Evolutionary conservation across 1,284 basidiomycete genomes (phyloP).

Genomic region (Wolfiporia cocos): DNA sequence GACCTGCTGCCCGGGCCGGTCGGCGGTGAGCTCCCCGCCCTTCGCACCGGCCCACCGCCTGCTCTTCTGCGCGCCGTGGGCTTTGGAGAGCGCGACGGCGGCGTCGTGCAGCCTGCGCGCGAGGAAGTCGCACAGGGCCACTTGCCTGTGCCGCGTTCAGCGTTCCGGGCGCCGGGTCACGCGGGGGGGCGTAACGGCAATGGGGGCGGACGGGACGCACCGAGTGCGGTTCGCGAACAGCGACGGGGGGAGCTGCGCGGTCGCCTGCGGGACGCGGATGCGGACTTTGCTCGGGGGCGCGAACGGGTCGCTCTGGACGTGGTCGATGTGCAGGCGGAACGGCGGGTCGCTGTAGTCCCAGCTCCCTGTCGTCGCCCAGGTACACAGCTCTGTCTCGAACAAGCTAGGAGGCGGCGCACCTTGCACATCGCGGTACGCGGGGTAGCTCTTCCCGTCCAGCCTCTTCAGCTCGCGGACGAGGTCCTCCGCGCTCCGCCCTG

Average conservation of each 20-base stretch:
- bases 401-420: slow-evolving; percentile 6
- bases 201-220: not conserved
- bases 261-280: slow-evolving; percentile 9
- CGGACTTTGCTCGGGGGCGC: slow-evolving; percentile 18
- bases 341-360: slow-evolving; percentile 8
- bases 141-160: slow-evolving; percentile 1
- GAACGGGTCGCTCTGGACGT: slow-evolving; percentile 18
- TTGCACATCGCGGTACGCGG: slow-evolving; percentile 18
- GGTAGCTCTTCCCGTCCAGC: slow-evolving; percentile 16
- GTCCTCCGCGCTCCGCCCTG: slow-evolving; percentile 7
- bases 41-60: slow-evolving; percentile 12
- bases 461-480: slow-evolving; percentile 7
- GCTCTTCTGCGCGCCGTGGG: not conserved
- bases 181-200: not conserved
- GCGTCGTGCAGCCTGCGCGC: slow-evolving; percentile 5
- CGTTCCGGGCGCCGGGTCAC: not conserved
- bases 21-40: slow-evolving; percentile 14
- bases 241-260: slow-evolving; percentile 7
- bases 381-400: too few species aligned
- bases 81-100: slow-evolving; percentile 3
- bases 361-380: too few species aligned
- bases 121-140: slow-evolving; percentile 15
- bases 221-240: slow-evolving; percentile 10
- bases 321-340: slow-evolving; percentile 12
- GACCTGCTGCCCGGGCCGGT: slow-evolving; percentile 18